Percentiles rank a stretch among this genome's conserved stretches.
phyloP scores from a whole-genome alignment of 192 early-diverging fungal genomes.

The Linnemannia schmuckeri region DNA sequence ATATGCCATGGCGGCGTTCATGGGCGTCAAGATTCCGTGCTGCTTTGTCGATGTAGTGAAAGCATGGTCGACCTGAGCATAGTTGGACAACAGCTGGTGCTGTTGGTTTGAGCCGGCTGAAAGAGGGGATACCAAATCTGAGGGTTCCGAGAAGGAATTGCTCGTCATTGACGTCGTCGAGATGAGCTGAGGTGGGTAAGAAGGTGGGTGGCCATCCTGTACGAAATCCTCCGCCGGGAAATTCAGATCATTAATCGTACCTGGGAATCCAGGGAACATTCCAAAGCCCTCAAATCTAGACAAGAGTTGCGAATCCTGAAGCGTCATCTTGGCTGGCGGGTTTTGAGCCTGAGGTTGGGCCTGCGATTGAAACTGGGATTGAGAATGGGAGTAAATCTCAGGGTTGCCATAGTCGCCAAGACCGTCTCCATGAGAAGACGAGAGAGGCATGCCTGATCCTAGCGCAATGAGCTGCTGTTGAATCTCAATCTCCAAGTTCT shows the following conservation, averaged over 20 bases:
- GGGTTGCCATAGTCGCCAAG: not conserved
- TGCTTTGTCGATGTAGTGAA: not conserved
- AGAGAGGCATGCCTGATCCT: not conserved
- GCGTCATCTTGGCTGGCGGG: not conserved
- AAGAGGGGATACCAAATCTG: conserved; percentile 12
- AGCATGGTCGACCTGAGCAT: not conserved
- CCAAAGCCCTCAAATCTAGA: conserved; percentile 11
- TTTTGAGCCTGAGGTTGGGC: not conserved
- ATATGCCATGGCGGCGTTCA: conserved; percentile 3
- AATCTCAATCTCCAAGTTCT: conserved; percentile 13
- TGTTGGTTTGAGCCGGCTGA: not conserved
- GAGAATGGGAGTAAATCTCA: conserved; percentile 4
- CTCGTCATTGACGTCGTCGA: not conserved
- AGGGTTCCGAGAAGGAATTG: conserved; percentile 10
- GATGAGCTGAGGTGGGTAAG: not conserved
- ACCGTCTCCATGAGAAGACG: not conserved
- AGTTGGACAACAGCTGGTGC: not conserved
- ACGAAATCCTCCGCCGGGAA: conserved; percentile 1
- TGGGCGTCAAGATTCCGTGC: not conserved
- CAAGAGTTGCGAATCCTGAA: conserved; percentile 13
- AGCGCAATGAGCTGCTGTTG: conserved; percentile 23
- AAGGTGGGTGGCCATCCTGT: not conserved
- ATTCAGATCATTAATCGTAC: not conserved
- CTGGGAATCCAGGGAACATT: not conserved
- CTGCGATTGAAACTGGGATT: not conserved